These are phyloP conservation scores for Coemansia sp. DNA, from an alignment of 192 early-diverging fungal genomes.

Conservation along the genomic window DNA sequence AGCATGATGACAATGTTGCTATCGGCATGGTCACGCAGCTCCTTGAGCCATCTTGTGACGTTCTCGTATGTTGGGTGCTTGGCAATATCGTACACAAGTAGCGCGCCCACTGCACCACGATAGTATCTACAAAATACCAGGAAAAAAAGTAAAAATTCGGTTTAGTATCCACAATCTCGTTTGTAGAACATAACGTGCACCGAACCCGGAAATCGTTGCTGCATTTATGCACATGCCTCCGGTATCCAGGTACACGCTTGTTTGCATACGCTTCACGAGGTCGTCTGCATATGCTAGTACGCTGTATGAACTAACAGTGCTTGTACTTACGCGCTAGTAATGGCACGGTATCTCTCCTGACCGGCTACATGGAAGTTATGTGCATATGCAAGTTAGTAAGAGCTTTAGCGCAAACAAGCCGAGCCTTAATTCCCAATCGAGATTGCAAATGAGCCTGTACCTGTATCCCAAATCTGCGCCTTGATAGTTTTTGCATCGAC, in stretches of 20 bases:
- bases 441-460: constrained; percentile 50
- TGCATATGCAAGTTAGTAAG: not conserved
- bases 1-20: constrained; percentile 99
- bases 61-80: constrained; percentile 95
- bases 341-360: constrained; percentile 83
- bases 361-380: constrained; percentile 56
- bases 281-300: too few species aligned
- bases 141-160: not conserved
- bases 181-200: too few species aligned
- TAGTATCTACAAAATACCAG: constrained; percentile 67
- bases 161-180: too few species aligned
- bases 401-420: not conserved
- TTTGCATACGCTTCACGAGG: too few species aligned
- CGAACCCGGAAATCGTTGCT: too few species aligned
- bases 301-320: too few species aligned
- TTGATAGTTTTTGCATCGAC: constrained; percentile 98
- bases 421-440: not conserved
- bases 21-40: constrained; percentile 95
- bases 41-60: constrained; percentile 97
- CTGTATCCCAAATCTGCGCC: constrained; percentile 99
- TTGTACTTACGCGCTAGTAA: constrained; percentile 77
- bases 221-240: too few species aligned
- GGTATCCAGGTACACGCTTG: too few species aligned
- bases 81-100: constrained; percentile 97
- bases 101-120: constrained; percentile 94